A percentile compares a stretch with the other conserved stretches of the same genome.
phyloP scores from a whole-genome alignment of 345 rosid genomes.

The Jatropha curcas region DNA sequence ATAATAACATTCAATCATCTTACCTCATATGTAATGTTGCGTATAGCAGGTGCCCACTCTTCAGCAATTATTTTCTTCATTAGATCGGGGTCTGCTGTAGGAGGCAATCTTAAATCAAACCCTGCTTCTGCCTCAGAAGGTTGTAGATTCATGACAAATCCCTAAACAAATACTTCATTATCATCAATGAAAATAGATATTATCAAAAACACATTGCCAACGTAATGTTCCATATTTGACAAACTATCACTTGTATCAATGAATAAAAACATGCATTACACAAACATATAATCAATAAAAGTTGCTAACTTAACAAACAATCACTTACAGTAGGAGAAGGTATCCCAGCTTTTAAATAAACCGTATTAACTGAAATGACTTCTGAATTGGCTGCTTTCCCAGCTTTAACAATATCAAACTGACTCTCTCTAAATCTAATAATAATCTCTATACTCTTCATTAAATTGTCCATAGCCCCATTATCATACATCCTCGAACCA shows the following conservation, averaged over 20 bases:
- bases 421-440: constrained; percentile 63
- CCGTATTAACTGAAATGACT: constrained; percentile 85
- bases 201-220: not conserved
- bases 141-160: constrained; percentile 91
- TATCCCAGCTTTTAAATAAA: constrained; percentile 78
- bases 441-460: constrained; percentile 79
- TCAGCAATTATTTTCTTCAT: constrained; percentile 62
- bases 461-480: constrained; percentile 85
- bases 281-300: no score
- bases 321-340: constrained; percentile 60
- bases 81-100: constrained; percentile 63
- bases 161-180: constrained; percentile 38
- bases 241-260: no score
- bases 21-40: constrained; percentile 79
- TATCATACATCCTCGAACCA: constrained; percentile 76
- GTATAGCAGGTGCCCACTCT: constrained; percentile 84
- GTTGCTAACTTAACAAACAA: not conserved
- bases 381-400: constrained; percentile 62
- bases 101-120: constrained; percentile 77
- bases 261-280: no score
- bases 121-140: constrained; percentile 98
- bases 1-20: not conserved
- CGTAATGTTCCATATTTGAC: not conserved
- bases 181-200: not conserved
- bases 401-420: constrained; percentile 76